phyloP scores from a whole-genome alignment of 176 grass and related monocot species.

The Dactylis glomerata region DNA sequence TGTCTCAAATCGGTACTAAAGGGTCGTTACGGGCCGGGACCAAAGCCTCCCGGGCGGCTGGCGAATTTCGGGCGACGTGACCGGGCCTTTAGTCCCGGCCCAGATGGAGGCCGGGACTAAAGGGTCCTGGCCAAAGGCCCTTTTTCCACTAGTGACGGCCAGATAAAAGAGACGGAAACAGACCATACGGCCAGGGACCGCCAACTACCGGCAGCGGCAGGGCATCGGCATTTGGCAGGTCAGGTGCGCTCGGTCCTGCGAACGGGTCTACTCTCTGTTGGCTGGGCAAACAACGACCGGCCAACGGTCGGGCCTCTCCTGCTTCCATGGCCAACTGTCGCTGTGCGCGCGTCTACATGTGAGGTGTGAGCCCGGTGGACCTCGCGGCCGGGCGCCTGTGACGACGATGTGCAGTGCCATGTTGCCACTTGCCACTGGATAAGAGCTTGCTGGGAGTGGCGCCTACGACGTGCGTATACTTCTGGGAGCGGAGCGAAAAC shows the following conservation, averaged over 20 bases:
- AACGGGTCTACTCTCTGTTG: neutral
- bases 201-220: constrained; percentile 14
- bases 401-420: neutral
- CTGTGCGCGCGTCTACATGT: too few relatives aligned
- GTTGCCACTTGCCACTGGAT: neutral
- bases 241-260: neutral
- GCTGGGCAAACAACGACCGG: constrained; percentile 8
- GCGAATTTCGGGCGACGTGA: too few relatives aligned
- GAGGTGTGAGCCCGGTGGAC: neutral
- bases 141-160: neutral
- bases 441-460: neutral
- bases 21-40: too few relatives aligned
- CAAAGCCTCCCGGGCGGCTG: too few relatives aligned
- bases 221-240: neutral
- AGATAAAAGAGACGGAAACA: neutral
- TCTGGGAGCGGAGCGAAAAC: too few relatives aligned
- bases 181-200: neutral
- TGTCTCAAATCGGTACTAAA: too few relatives aligned
- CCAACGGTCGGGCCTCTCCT: neutral
- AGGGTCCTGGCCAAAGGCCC: too few relatives aligned
- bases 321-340: neutral
- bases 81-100: too few relatives aligned
- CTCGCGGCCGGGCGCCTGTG: neutral
- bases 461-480: too few relatives aligned
- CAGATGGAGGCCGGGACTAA: too few relatives aligned